These are phyloP conservation scores for Amanita rimosa DNA, from an alignment of 768 basidiomycete species.

Conservation along the genomic window DNA sequence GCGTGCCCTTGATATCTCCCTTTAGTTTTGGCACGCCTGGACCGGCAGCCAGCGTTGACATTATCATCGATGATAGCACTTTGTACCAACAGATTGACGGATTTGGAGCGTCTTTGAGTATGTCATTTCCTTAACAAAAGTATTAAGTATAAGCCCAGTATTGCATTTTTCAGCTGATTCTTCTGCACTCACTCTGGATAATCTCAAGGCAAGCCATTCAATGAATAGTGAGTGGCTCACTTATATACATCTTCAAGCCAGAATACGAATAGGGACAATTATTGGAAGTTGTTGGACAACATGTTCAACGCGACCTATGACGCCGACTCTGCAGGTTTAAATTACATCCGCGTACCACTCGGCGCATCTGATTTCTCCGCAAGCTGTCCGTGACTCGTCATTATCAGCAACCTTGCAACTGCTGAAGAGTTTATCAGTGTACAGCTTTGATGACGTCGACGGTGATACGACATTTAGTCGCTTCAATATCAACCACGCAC, in stretches of 20 bases:
- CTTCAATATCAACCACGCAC: constrained; percentile 48
- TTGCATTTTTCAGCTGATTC: constrained; percentile 57
- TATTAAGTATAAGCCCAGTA: background rate
- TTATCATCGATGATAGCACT: constrained; percentile 34
- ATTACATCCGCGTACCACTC: constrained; percentile 57
- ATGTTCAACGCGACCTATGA: constrained; percentile 56
- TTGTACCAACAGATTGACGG: constrained; percentile 57
- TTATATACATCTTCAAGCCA: too few species aligned
- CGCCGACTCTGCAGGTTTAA: constrained; percentile 42
- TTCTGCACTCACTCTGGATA: constrained; percentile 46
- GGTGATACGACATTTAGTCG: constrained; percentile 46
- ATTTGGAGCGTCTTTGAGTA: constrained; percentile 59
- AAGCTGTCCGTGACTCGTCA: constrained; percentile 20
- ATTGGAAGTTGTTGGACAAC: constrained; percentile 44
- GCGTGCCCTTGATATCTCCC: constrained; percentile 29
- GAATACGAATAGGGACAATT: constrained; percentile 41
- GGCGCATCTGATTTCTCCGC: constrained; percentile 70
- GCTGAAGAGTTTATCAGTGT: constrained; percentile 23
- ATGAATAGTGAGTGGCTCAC: background rate
- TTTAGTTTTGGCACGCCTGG: constrained; percentile 54
- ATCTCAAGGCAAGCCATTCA: constrained; percentile 43
- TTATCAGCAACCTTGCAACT: too few species aligned
- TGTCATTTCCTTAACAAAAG: constrained; percentile 1
- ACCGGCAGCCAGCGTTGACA: too few species aligned
- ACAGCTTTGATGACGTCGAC: constrained; percentile 53